Percentiles rank a stretch among this genome's conserved stretches.
Conservation (phyloP, 202 grass and related monocot genomes). For the Brachypodium distachyon region DNA sequence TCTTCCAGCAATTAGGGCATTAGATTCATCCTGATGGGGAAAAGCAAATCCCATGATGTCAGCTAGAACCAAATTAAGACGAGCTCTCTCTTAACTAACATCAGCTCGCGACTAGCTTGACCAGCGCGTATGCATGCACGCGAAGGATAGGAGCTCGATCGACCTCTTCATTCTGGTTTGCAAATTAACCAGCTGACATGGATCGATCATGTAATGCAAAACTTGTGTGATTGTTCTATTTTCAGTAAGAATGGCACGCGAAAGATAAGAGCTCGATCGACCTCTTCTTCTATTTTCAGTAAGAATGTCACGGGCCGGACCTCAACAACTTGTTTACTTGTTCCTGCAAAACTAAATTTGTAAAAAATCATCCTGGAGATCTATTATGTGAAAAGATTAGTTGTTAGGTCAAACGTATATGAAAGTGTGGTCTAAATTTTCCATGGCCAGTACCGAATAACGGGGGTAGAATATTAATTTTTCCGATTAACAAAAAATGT, state of each 20-base stretch:
- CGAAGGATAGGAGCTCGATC: too few relatives aligned
- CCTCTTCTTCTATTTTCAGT: not conserved
- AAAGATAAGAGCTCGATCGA: too few relatives aligned
- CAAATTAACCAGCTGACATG: not conserved
- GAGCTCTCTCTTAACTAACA: not conserved
- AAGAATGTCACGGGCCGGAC: not conserved
- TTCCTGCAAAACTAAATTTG: not conserved
- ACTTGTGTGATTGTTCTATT: too few relatives aligned
- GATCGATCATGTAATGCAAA: not conserved
- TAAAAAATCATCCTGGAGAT: not conserved
- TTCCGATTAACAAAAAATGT: too few relatives aligned
- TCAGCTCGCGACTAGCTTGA: not conserved
- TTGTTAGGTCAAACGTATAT: too few relatives aligned
- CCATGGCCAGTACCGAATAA: too few relatives aligned
- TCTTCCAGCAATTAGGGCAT: not conserved
- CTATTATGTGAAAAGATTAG: not conserved
- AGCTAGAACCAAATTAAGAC: not conserved
- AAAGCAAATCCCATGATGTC: not conserved
- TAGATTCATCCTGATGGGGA: not conserved
- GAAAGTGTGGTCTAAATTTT: too few relatives aligned
- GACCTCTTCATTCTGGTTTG: not conserved
- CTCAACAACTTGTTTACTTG: not conserved
- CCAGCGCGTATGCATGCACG: not conserved
- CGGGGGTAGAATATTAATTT: not conserved
- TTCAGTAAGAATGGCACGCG: not conserved